Evolutionary conservation across 1,284 basidiomycete genomes (phyloP), one percentile per base, ranked within the genome.

Genomic region (Cryptococcus floricola): DNA sequence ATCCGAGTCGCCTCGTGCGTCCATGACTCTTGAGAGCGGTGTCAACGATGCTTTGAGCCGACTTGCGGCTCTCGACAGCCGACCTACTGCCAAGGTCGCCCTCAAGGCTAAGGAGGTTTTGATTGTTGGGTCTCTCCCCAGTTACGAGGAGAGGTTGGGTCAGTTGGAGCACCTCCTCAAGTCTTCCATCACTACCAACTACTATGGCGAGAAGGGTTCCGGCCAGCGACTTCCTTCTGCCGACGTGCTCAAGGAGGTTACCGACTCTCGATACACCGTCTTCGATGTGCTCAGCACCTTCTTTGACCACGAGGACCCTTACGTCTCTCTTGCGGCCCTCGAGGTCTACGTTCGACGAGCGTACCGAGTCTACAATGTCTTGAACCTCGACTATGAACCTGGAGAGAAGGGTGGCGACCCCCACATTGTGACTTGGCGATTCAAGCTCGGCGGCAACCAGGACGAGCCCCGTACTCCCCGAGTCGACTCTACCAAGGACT

Each of bases 51-150:
- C 71, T 7, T 65, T 77, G 27, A 61, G 59, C 49, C 68, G 76
- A 50, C 59, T 77, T 8, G 69, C 94, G 50, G 83, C 83, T 39
- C 84, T 98, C 43, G 93, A 96, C 76, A 86, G 89, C 51, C 89
- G 76, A 58, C 90, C 90, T 7, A 93, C 92, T 12, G 88, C 86
- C 44, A 82, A 87, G 66, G 93, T 96, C 51, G 85, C 94, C 3
- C 81, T 99, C 68, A 98, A 97, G 79, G 95, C 96, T 48, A 89
- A 96, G 52, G 96, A 99, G 79, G 96, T 98, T 10, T 83, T 97
- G 59, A 97, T 99, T 68, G 83, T 90, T 37, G 91, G 91, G 52
- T 91, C 95, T 75, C 88, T 98, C 84, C 96, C 96, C 14, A 96
- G 92, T 39, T 94, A 93, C 71, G 91, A 95, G 70, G 96, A 98